phyloP scores from a whole-genome alignment of 2,329 filamentous ascomycete species.

The Paracorniculantispora psalliotae region DNA sequence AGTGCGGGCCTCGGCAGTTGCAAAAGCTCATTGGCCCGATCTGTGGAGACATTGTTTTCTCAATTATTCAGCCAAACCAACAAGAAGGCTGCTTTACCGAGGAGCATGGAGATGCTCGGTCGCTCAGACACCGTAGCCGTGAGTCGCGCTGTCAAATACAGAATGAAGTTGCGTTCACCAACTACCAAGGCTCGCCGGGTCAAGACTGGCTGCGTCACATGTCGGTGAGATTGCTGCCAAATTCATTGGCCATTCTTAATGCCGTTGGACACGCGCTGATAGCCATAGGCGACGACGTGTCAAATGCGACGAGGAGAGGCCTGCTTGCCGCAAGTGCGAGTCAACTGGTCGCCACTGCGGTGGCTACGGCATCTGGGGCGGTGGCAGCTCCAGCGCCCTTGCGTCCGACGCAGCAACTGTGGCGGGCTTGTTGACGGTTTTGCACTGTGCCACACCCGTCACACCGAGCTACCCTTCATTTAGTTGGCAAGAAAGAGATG shows the following conservation, averaged over 20 bases:
- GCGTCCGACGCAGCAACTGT: not conserved
- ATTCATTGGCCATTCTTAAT: not conserved
- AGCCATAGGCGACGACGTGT: conserved; percentile 20
- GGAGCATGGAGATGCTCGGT: not conserved
- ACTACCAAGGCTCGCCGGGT: conserved; percentile 2
- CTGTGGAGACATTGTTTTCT: not conserved
- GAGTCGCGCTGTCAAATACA: not conserved
- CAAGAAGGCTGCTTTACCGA: not conserved
- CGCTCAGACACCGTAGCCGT: not conserved
- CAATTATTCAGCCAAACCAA: not conserved
- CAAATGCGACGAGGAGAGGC: conserved; percentile 34
- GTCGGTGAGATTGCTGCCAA: conserved; percentile 23
- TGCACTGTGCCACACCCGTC: not conserved
- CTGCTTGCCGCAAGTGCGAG: conserved; percentile 17
- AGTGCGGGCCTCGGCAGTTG: not conserved
- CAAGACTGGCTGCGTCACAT: conserved; percentile 28
- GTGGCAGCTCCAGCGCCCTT: not conserved
- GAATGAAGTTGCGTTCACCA: not conserved
- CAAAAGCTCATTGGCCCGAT: not conserved
- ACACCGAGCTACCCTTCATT: not conserved
- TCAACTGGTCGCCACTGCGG: conserved; percentile 24
- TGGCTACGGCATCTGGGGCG: conserved; percentile 34
- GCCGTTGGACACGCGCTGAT: not conserved
- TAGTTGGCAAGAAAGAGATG: conserved; percentile 17
- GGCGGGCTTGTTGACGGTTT: not conserved